Percentiles rank a stretch among this genome's conserved stretches.
Evolutionary conservation across 176 grass and related monocot species (phyloP).

Genomic region (Otatea glauca): DNA sequence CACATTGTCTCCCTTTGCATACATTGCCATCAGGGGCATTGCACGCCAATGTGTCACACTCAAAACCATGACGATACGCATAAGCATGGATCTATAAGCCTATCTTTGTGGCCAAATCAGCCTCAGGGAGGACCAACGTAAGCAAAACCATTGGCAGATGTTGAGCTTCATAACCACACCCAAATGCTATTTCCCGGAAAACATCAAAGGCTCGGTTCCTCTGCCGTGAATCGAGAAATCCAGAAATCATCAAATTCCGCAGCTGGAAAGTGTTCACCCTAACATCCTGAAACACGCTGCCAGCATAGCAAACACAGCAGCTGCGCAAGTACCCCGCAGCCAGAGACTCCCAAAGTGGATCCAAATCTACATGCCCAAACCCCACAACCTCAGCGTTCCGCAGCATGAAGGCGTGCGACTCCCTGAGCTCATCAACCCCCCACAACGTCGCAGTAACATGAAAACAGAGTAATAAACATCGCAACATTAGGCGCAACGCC

Average conservation of each 20-base stretch:
- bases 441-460: no score
- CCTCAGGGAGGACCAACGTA: constrained; percentile 51
- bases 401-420: no score
- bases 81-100: constrained; percentile 71
- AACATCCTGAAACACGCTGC: constrained; percentile 42
- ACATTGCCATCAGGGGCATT: constrained; percentile 76
- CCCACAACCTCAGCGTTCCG: no score
- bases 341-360: no score
- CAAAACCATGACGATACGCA: constrained; percentile 54
- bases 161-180: constrained; percentile 42
- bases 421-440: no score
- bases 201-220: constrained; percentile 41
- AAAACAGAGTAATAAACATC: no score
- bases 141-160: constrained; percentile 48
- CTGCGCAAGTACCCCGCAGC: no score
- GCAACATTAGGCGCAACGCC: no score
- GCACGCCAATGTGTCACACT: constrained; percentile 46
- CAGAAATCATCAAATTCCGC: constrained; percentile 54
- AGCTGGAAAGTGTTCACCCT: constrained; percentile 41
- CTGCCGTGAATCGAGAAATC: constrained; percentile 49
- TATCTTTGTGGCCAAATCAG: constrained; percentile 32
- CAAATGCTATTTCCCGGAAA: constrained; percentile 56
- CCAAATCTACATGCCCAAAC: no score
- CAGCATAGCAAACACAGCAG: constrained; percentile 46
- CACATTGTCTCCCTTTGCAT: constrained; percentile 44